Evolutionary conservation across 116 monocot species (phyloP).

Genomic region (Dioscorea cayenensis): DNA sequence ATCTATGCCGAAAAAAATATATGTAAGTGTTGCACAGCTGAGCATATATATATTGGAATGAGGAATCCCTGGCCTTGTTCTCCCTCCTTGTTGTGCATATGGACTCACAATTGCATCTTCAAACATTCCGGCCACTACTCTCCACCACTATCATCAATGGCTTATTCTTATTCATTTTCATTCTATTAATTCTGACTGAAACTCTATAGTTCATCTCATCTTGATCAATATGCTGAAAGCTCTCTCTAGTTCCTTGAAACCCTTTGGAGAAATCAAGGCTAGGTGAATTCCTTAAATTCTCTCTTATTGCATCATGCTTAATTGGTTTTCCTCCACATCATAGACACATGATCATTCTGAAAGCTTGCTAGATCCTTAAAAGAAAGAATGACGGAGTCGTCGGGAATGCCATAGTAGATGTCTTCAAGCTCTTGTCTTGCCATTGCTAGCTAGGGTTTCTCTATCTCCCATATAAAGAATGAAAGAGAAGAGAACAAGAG

Average conservation of each 20-base stretch:
- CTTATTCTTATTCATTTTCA: not conserved
- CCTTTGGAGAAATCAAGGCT: conserved; percentile 18
- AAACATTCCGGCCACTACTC: not conserved
- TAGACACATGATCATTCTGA: conserved; percentile 1
- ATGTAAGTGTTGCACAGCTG: conserved; percentile 25
- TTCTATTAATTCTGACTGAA: not conserved
- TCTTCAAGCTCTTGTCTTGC: conserved; percentile 29
- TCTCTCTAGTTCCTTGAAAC: not conserved
- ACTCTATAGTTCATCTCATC: not conserved
- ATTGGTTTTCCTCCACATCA: not conserved
- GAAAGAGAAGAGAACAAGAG: not conserved
- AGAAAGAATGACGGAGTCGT: conserved; percentile 36
- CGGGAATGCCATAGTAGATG: conserved; percentile 27
- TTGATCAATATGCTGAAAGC: not conserved
- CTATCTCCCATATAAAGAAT: not conserved
- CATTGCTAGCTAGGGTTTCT: conserved; percentile 1
- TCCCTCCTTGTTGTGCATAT: conserved; percentile 3
- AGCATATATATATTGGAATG: conserved; percentile 42
- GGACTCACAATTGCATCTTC: conserved; percentile 2
- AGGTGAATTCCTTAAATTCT: not conserved
- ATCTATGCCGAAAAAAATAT: conserved; percentile 31
- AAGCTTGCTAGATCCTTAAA: conserved; percentile 29
- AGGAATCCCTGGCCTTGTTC: conserved; percentile 26
- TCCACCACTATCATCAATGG: not conserved
- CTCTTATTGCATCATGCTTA: not conserved